Conservation (phyloP, 2,329 filamentous ascomycete species). For the Stemphylium beticola region DNA sequence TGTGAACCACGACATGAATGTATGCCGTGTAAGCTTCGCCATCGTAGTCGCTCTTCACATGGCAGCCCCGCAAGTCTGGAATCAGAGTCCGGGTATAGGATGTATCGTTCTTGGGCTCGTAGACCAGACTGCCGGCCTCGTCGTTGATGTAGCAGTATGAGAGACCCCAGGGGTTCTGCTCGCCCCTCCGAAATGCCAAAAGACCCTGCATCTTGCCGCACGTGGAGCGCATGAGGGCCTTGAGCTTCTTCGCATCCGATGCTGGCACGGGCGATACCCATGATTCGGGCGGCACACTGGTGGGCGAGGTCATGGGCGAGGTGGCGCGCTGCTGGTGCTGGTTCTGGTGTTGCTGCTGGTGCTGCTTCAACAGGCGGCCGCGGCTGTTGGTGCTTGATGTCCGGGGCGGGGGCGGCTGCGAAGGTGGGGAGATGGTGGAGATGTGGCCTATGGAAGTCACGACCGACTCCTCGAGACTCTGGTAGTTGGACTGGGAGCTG, state of each 20-base stretch:
- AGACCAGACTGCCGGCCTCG: constrained; percentile 75
- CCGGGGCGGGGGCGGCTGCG: constrained; percentile 34
- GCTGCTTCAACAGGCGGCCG: constrained; percentile 39
- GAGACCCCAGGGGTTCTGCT: constrained; percentile 67
- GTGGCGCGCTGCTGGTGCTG: constrained; percentile 17
- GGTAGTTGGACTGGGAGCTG: constrained; percentile 61
- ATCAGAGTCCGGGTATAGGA: constrained; percentile 69
- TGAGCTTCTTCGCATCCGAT: constrained; percentile 72
- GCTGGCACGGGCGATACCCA: constrained; percentile 57
- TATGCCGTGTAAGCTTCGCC: constrained; percentile 57
- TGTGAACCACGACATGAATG: constrained; percentile 59
- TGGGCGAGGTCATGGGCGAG: constrained; percentile 29
- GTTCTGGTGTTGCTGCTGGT: constrained; percentile 16
- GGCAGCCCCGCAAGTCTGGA: constrained; percentile 76
- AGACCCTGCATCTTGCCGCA: constrained; percentile 82
- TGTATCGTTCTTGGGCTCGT: constrained; percentile 71
- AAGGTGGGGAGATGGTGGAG: constrained; percentile 45
- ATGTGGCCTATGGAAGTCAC: constrained; percentile 52
- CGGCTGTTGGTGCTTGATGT: constrained; percentile 40
- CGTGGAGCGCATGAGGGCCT: constrained; percentile 77
- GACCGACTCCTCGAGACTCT: constrained; percentile 50
- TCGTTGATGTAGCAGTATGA: constrained; percentile 82
- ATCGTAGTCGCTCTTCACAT: constrained; percentile 62
- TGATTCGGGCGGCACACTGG: constrained; percentile 39
- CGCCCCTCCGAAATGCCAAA: constrained; percentile 72